phyloP scores from a whole-genome alignment of 208 protist genomes.

The Crithidia mellificae region DNA sequence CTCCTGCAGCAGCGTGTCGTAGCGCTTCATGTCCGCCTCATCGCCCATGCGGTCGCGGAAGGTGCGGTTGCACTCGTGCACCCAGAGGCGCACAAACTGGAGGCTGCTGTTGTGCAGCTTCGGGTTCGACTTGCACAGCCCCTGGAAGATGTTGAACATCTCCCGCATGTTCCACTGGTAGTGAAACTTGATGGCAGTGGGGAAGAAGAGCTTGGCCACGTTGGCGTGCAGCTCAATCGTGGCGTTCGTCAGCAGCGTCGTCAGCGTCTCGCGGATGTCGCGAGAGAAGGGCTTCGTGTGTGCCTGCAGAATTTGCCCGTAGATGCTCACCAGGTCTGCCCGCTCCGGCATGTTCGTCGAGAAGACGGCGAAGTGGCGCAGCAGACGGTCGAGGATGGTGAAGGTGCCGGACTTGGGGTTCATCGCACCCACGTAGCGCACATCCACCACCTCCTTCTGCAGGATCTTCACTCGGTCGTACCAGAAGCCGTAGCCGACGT shows the following conservation, averaged over 20 bases:
- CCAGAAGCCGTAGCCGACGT: constrained; percentile 98
- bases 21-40: constrained; percentile 88
- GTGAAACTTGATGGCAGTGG: constrained; percentile 99
- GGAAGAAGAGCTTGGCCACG: constrained; percentile 94
- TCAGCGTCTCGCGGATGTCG: constrained; percentile 88
- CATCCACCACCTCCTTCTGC: constrained; percentile 95
- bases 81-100: constrained; percentile 93
- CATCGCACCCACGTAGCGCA: constrained; percentile 97
- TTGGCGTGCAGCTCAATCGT: constrained; percentile 92
- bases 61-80: constrained; percentile 96
- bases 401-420: constrained; percentile 99
- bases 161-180: constrained; percentile 99
- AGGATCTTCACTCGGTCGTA: constrained; percentile 97
- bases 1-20: constrained; percentile 90
- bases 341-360: constrained; percentile 94
- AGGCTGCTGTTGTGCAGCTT: constrained; percentile 84
- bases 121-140: constrained; percentile 88
- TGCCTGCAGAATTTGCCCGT: constrained; percentile 93
- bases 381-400: constrained; percentile 94
- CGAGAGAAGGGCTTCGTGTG: constrained; percentile 89
- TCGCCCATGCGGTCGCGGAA: constrained; percentile 96
- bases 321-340: constrained; percentile 93
- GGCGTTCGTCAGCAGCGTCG: constrained; percentile 87
- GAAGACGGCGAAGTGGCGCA: constrained; percentile 97
- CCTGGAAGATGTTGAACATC: constrained; percentile 97